Base-by-base conservation (phyloP, 164 flowering plant species). In the Houttuynia cordata region DNA sequence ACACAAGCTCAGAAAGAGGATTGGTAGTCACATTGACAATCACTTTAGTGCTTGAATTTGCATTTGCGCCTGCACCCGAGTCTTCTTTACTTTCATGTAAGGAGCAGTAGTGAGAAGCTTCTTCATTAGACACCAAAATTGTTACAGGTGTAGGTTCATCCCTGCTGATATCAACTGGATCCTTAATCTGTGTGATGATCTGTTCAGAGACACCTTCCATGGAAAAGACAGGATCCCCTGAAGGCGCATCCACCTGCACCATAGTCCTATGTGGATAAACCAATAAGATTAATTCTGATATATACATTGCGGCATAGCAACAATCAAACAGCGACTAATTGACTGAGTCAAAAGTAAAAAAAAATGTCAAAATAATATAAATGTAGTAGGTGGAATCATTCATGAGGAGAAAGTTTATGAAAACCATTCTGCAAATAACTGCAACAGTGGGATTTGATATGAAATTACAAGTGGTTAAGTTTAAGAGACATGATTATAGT, bases 41-140 rank as follows among this genome's bases (percentile, higher is more conserved):
- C 74, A 71, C 68, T 41, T 73, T 76, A 57, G 61, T 64, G 58
- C 69, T 74, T 62, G 84, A 75, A 66, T 74, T 79, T 82, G 94
- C 97, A 88, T 86, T 91, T 86, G 83, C 94, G 86, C 90, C 96
- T 83, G 91, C 94, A 83, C 79, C 78, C 62, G 71, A 64, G 60
- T 66, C 68, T 57, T 49, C 64, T 20, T 59, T 70, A 69, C 64
- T 51, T 58, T 58, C 66, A 51, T 66, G 64, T 55, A 49, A 70
- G 41, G 51, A 53, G 64, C 64, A 50, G 30, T 57, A 76, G 64
- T 51, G 63, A 58, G 77, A 49, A 39, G 67, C 60, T 59, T 70
- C 75, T 22, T 70, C 58, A 52, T 76, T 24, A 62, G 67, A 78
- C 50, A 71, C 75, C 52, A 73, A 58, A 66, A 81, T 73, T 15